Conservation (phyloP, 225 moss, liverwort and hornwort species). For the Climacium dendroides region DNA sequence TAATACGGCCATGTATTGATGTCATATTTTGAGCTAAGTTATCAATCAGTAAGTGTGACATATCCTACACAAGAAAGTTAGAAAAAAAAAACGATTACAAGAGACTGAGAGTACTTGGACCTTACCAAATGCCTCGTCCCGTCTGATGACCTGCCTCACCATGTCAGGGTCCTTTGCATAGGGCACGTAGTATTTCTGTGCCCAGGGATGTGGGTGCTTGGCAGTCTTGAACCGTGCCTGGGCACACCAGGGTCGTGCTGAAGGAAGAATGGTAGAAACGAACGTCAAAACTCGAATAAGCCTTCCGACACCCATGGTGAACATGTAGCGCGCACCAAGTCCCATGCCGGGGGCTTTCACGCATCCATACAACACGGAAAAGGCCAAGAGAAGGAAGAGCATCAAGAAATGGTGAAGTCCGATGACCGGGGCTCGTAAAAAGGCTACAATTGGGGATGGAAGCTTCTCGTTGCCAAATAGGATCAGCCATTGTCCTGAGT, state of each 20-base stretch:
- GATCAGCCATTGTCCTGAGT: slow-evolving; percentile 78
- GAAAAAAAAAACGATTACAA: background rate
- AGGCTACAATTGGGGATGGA: slow-evolving; percentile 30
- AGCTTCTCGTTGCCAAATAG: slow-evolving; percentile 65
- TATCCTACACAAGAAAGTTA: background rate
- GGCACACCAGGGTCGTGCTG: slow-evolving; percentile 95
- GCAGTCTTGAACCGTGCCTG: slow-evolving; percentile 72
- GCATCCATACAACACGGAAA: slow-evolving; percentile 77
- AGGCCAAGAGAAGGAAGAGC: slow-evolving; percentile 74
- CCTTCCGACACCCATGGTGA: slow-evolving; percentile 83
- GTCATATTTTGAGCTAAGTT: background rate
- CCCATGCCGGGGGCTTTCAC: slow-evolving; percentile 85
- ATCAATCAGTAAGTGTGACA: background rate
- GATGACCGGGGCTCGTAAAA: slow-evolving; percentile 73
- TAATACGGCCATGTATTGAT: background rate
- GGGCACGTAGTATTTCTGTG: slow-evolving; percentile 74
- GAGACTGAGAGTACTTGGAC: background rate
- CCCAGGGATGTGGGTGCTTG: slow-evolving; percentile 77
- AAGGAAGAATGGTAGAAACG: slow-evolving; percentile 73
- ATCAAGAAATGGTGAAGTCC: slow-evolving; percentile 93
- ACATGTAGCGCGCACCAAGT: slow-evolving; percentile 88
- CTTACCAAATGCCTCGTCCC: slow-evolving; percentile 63
- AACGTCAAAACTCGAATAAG: slow-evolving; percentile 85
- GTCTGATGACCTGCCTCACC: slow-evolving; percentile 51
- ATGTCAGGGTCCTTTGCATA: slow-evolving; percentile 66